A percentile compares a stretch with the other conserved stretches of the same genome.
phyloP scores from a whole-genome alignment of 1,284 basidiomycete species.

The Ustilago tritici region DNA sequence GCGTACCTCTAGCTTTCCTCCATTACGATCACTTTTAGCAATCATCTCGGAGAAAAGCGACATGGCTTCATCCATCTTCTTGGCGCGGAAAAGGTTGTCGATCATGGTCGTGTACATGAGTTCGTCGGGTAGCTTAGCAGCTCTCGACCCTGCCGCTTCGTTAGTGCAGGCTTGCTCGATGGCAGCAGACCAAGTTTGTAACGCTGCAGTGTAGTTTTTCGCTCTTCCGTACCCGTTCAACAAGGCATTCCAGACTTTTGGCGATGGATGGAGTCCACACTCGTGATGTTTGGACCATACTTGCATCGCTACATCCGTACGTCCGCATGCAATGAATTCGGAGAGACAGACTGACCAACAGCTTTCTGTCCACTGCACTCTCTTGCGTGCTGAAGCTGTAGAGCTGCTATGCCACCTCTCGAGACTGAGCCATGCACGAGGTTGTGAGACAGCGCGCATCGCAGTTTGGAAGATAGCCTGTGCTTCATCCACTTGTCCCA shows the following conservation, averaged over 20 bases:
- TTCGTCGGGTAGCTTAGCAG: constrained; percentile 31
- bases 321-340: constrained; percentile 44
- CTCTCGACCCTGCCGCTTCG: neutral
- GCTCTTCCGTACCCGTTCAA: constrained; percentile 58
- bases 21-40: constrained; percentile 13
- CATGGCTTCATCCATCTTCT: constrained; percentile 41
- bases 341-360: constrained; percentile 56
- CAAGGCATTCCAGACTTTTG: constrained; percentile 55
- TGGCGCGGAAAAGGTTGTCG: constrained; percentile 39
- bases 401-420: neutral
- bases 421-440: constrained; percentile 23
- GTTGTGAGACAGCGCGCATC: constrained; percentile 32
- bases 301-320: constrained; percentile 49
- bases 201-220: constrained; percentile 41
- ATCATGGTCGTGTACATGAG: constrained; percentile 64
- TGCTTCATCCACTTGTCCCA: constrained; percentile 34
- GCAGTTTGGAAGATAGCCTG: constrained; percentile 42
- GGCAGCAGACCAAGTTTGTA: constrained; percentile 50
- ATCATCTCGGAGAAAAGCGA: constrained; percentile 45
- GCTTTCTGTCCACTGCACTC: constrained; percentile 56
- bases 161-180: constrained; percentile 5
- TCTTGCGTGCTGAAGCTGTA: neutral
- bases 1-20: constrained; percentile 22
- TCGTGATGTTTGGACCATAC: constrained; percentile 49
- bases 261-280: constrained; percentile 26